These are phyloP conservation scores for Bremia lactucae DNA, from an alignment of 352 stramenopile genomes.

Conservation along the genomic window DNA sequence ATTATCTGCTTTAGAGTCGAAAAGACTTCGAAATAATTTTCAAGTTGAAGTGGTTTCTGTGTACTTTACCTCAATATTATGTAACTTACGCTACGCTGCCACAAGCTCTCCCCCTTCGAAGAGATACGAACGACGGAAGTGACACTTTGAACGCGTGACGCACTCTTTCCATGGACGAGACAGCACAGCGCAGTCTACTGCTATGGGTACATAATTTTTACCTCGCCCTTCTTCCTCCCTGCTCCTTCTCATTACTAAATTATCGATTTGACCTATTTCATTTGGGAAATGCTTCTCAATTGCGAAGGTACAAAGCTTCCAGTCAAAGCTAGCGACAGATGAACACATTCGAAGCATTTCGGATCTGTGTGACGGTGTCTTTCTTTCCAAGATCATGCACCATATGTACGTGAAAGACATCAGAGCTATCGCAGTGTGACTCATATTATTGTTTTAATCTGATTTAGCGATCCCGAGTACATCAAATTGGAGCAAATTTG, in stretches of 20 bases:
- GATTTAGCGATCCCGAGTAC: conserved; percentile 65
- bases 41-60: conserved; percentile 4
- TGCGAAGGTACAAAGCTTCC: conserved; percentile 63
- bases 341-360: conserved; percentile 28
- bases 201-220: conserved; percentile 66
- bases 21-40: background rate
- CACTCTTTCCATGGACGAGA: conserved; percentile 46
- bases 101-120: conserved; percentile 5
- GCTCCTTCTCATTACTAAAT: too few species aligned
- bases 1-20: background rate
- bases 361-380: conserved; percentile 71
- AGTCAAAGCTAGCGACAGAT: conserved; percentile 39
- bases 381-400: conserved; percentile 77
- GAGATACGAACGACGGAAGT: conserved; percentile 12
- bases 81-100: background rate
- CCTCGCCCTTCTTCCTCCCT: too few species aligned
- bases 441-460: too few species aligned
- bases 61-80: background rate
- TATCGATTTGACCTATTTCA: background rate
- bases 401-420: conserved; percentile 81
- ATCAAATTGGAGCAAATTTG: conserved; percentile 71
- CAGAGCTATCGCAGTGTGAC: too few species aligned
- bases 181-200: conserved; percentile 59
- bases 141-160: background rate
- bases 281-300: background rate